phyloP scores from a whole-genome alignment of 2,329 filamentous ascomycete genomes.

The Aspergillus fructus region DNA sequence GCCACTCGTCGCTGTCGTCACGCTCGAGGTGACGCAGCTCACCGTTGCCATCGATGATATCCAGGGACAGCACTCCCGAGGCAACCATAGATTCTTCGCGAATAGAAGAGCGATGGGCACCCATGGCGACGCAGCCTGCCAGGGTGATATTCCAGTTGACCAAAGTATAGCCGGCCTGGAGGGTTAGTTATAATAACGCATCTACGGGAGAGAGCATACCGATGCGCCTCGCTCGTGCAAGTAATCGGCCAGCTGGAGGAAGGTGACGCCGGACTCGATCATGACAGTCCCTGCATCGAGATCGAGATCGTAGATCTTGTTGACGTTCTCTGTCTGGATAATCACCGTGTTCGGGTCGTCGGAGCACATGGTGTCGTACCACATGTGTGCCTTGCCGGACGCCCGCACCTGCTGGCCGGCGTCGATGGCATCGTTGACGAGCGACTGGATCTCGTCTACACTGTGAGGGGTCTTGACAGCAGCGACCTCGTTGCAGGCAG shows the following conservation, averaged over 20 bases:
- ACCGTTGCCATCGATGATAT: slow-evolving; percentile 13
- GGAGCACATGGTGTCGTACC: slow-evolving; percentile 17
- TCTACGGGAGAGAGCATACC: not conserved
- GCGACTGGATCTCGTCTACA: slow-evolving; percentile 8
- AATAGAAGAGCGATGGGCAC: slow-evolving; percentile 14
- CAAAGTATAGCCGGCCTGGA: slow-evolving; percentile 7
- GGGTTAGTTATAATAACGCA: not conserved
- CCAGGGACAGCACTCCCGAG: slow-evolving; percentile 8
- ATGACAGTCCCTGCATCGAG: slow-evolving; percentile 11
- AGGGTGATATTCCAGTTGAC: slow-evolving; percentile 17
- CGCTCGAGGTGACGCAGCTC: slow-evolving; percentile 12
- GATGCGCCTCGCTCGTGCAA: slow-evolving; percentile 11
- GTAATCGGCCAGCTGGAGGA: slow-evolving; percentile 14
- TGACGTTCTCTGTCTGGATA: slow-evolving; percentile 12
- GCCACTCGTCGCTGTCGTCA: slow-evolving; percentile 12
- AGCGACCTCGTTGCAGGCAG: slow-evolving; percentile 15
- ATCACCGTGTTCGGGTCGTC: slow-evolving; percentile 16
- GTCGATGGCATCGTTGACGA: slow-evolving; percentile 10
- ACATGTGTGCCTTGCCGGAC: slow-evolving; percentile 15
- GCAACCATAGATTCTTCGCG: slow-evolving; percentile 15
- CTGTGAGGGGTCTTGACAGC: slow-evolving; percentile 4
- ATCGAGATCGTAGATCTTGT: slow-evolving; percentile 12
- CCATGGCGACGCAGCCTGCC: slow-evolving; percentile 15
- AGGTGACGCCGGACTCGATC: slow-evolving; percentile 15
- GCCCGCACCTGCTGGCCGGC: slow-evolving; percentile 13